A percentile compares a stretch with the other conserved stretches of the same genome.
These are phyloP conservation scores for Agaricales sp. DNA, from an alignment of 1,284 basidiomycete genomes.

Conservation along the genomic window DNA sequence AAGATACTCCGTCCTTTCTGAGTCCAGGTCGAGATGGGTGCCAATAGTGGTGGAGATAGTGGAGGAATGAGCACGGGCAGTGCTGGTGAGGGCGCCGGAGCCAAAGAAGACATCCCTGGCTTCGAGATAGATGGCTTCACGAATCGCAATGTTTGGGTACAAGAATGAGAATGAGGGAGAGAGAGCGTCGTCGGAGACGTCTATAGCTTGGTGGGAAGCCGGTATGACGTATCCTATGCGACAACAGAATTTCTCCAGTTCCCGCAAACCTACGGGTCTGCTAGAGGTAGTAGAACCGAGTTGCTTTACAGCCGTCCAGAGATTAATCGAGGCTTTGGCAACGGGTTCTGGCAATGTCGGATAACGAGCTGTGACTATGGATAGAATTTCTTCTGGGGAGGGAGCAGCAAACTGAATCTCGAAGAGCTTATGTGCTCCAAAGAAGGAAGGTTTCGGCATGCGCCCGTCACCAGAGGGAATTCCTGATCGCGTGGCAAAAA, in stretches of 20 bases:
- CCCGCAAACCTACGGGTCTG: constrained; percentile 67
- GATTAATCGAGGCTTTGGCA: constrained; percentile 38
- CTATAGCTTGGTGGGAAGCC: constrained; percentile 32
- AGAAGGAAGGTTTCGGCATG: constrained; percentile 56
- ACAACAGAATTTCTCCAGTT: constrained; percentile 82
- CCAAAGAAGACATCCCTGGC: constrained; percentile 92
- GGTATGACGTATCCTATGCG: constrained; percentile 63
- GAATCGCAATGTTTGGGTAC: constrained; percentile 68
- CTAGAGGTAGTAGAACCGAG: constrained; percentile 41
- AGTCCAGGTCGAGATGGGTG: constrained; percentile 54
- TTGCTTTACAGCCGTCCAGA: constrained; percentile 50
- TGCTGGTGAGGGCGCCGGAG: constrained; percentile 41
- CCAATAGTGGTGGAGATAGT: constrained; percentile 45
- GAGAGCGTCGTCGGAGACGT: constrained; percentile 24
- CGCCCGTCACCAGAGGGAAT: constrained; percentile 28
- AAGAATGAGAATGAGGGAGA: constrained; percentile 24
- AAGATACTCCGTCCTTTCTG: constrained; percentile 47
- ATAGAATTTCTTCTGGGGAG: constrained; percentile 51
- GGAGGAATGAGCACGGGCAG: constrained; percentile 41
- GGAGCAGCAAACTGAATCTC: constrained; percentile 63
- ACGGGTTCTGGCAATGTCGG: constrained; percentile 43
- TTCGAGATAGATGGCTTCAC: constrained; percentile 89
- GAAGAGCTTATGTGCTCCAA: constrained; percentile 73
- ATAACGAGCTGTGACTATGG: constrained; percentile 63
- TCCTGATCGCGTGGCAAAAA: constrained; percentile 76